phyloP scores from a whole-genome alignment of 805 yeast species.

The Wickerhamiella hasegawae region DNA sequence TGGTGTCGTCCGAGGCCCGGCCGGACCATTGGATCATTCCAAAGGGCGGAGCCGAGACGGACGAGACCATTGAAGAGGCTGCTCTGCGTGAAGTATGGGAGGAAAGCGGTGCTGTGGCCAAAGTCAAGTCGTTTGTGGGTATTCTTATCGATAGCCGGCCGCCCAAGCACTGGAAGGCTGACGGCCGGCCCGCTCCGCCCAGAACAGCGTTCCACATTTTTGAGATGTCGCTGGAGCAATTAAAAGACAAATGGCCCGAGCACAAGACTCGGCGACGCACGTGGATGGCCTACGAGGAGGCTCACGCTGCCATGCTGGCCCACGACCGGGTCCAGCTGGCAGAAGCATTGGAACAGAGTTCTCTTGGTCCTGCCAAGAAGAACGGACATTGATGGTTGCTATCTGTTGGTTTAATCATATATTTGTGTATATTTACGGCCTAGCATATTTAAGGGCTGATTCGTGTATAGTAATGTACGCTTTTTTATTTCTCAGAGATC shows the following conservation, averaged over 20 bases:
- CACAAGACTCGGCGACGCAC: conserved; percentile 38
- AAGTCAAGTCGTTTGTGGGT: conserved; percentile 39
- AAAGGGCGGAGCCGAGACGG: conserved; percentile 87
- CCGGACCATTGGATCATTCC: conserved; percentile 74
- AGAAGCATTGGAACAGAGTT: conserved; percentile 15
- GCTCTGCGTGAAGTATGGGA: conserved; percentile 95
- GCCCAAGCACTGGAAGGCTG: conserved; percentile 28
- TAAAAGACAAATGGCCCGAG: conserved; percentile 69
- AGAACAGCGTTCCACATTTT: conserved; percentile 78
- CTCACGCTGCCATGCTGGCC: conserved; percentile 18
- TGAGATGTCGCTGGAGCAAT: conserved; percentile 47
- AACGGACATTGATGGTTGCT: no score
- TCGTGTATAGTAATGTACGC: no score
- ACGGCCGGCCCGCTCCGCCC: conserved; percentile 33
- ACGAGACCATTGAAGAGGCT: conserved; percentile 39
- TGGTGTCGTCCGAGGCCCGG: conserved; percentile 62
- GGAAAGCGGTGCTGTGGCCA: conserved; percentile 82
- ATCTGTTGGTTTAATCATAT: no score
- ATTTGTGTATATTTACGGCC: no score
- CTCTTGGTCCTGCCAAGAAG: background rate
- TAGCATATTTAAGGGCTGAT: no score
- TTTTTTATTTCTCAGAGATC: no score
- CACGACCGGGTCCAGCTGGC: conserved; percentile 20
- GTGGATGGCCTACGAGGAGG: conserved; percentile 39
- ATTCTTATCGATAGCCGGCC: conserved; percentile 46